These are phyloP conservation scores for Penicillium janthinellum DNA, from an alignment of 2,329 filamentous ascomycete genomes.

Conservation along the genomic window DNA sequence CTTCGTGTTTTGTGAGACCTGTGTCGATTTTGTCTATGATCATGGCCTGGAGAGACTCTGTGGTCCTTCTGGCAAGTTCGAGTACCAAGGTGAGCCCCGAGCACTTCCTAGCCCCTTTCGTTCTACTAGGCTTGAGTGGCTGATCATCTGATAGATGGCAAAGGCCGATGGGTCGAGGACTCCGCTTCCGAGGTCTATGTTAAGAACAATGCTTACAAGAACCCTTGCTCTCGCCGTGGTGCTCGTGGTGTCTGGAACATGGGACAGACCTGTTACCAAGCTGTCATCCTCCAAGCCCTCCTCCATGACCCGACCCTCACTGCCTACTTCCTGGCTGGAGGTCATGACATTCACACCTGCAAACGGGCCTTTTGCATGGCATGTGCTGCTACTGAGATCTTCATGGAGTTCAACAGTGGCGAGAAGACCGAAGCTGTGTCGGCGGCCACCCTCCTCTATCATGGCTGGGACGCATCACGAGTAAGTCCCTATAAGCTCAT, in stretches of 20 bases:
- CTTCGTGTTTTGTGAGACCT: constrained; percentile 43
- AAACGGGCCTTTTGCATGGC: constrained; percentile 54
- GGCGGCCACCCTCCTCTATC: constrained; percentile 75
- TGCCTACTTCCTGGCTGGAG: constrained; percentile 89
- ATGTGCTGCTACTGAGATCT: constrained; percentile 64
- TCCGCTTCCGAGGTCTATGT: constrained; percentile 75
- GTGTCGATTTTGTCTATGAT: constrained; percentile 47
- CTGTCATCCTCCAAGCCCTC: constrained; percentile 89
- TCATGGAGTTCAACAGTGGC: constrained; percentile 63
- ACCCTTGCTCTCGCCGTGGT: constrained; percentile 83
- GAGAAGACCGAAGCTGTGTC: constrained; percentile 81
- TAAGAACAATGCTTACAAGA: constrained; percentile 72
- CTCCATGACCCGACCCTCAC: constrained; percentile 90
- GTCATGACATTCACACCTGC: constrained; percentile 79
- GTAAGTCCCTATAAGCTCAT: constrained; percentile 11
- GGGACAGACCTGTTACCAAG: constrained; percentile 98
- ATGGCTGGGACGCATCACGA: constrained; percentile 59
- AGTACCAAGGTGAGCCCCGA: constrained; percentile 11
- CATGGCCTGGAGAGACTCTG: constrained; percentile 42
- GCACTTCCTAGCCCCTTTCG: not conserved
- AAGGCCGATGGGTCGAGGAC: constrained; percentile 40
- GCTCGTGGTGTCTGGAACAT: constrained; percentile 94
- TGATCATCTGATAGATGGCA: constrained; percentile 25
- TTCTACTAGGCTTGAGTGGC: not conserved
- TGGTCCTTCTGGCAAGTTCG: constrained; percentile 21